Conservation (phyloP, 1,139 yeast species). For the Entelexis sorbosivorans region DNA sequence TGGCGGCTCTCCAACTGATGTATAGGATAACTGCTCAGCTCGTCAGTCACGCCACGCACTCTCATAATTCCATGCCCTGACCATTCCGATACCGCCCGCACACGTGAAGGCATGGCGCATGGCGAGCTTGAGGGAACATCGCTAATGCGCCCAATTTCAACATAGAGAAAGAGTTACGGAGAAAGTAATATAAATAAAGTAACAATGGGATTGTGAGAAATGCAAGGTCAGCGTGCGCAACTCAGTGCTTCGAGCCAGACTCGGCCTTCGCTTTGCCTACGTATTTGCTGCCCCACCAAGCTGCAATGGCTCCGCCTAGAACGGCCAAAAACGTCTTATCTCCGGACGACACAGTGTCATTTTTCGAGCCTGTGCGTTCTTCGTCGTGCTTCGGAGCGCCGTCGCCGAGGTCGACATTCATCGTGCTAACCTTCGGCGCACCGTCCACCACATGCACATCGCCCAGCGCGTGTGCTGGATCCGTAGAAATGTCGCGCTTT, state of each 20-base stretch:
- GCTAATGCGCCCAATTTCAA: no score
- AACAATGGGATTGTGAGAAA: no score
- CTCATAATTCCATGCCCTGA: no score
- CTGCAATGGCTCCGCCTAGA: slow-evolving; percentile 28
- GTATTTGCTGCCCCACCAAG: slow-evolving; percentile 29
- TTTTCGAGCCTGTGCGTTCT: slow-evolving; percentile 4
- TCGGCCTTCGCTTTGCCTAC: slow-evolving; percentile 11
- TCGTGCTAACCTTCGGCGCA: slow-evolving; percentile 18
- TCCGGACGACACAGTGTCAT: slow-evolving; percentile 22
- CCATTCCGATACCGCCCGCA: no score
- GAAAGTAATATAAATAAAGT: no score
- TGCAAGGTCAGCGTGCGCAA: not conserved
- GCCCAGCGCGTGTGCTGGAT: slow-evolving; percentile 25
- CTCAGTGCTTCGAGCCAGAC: not conserved
- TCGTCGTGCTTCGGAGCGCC: slow-evolving; percentile 17
- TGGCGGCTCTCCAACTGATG: not conserved
- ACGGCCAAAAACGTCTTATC: slow-evolving; percentile 29
- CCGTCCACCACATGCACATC: slow-evolving; percentile 24
- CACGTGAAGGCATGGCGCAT: no score
- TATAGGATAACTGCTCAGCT: not conserved
- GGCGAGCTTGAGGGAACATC: no score
- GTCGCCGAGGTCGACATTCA: slow-evolving; percentile 24
- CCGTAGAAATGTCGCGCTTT: slow-evolving; percentile 21
- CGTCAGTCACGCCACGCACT: not conserved
- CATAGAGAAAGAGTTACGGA: not conserved